Evolutionary conservation across 2,329 filamentous ascomycete genomes (phyloP), one percentile per base, ranked within the genome.

Genomic region (Neofusicoccum cordaticola): DNA sequence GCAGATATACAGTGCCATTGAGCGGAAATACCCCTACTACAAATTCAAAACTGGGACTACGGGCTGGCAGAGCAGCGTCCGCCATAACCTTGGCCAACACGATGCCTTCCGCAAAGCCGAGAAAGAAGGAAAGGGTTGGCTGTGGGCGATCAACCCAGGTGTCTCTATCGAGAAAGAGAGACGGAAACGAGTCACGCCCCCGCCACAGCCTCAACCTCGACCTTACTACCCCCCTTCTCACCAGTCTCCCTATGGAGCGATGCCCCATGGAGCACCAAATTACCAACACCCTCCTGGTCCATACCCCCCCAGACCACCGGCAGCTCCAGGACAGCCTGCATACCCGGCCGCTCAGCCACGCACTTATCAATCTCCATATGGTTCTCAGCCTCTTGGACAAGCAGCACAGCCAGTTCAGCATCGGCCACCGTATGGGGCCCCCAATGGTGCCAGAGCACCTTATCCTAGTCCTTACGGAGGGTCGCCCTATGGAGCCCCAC

Each of bases 41-140:
- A 86, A 86, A 70, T 87, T 87, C 71, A 79, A 78, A 65, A 84
- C 79, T 13, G 77, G 83, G 62, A 88, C 86, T 0, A 83, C 83
- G 68, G 87, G 87, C 13, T 89, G 87, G 87, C 86, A 88, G 66
- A 88, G 85, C 39, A 88, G 86, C 78, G 86, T 89, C 42, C 83
- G 87, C 39, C 87, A 89, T 72, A 89, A 89, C 65, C 78, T 89
- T 74, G 77, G 84, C 71, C 77, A 88, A 78, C 78, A 84, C 74
- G 71, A 84, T 76, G 78, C 81, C 75, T 88, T 88, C 70, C 82
- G 84, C 72, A 86, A 87, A 69, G 85, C 84, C 15, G 85, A 87
- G 68, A 84, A 81, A 66, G 80, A 78, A 80, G 72, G 81, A 82
- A 86, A 86, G 62, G 86, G 86, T 52, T 87, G 84, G 78, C 83